A percentile compares a stretch with the other conserved stretches of the same genome.
phyloP scores from a whole-genome alignment of 1,139 yeast genomes.

The Debaryomyces singareniensis region DNA sequence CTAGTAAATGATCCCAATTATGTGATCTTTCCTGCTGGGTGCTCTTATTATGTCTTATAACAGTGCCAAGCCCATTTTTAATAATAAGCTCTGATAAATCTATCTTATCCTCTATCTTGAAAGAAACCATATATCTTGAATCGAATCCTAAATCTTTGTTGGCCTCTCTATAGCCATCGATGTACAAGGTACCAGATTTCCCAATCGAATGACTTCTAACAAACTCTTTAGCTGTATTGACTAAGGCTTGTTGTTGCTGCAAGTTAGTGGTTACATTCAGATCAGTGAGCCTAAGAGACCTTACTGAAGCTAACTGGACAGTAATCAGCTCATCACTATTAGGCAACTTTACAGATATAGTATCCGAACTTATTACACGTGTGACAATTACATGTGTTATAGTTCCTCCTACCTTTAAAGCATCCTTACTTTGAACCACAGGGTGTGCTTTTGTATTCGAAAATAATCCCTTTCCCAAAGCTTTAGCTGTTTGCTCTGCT shows the following conservation, averaged over 20 bases:
- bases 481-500: constrained; percentile 64
- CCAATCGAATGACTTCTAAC: constrained; percentile 67
- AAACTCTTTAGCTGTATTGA: constrained; percentile 64
- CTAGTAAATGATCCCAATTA: constrained; percentile 72
- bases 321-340: constrained; percentile 46
- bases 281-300: constrained; percentile 68
- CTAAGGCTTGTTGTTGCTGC: constrained; percentile 41
- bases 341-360: constrained; percentile 46
- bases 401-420: constrained; percentile 36
- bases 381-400: constrained; percentile 50
- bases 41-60: constrained; percentile 70
- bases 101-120: constrained; percentile 39
- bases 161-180: constrained; percentile 65
- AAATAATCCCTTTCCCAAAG: constrained; percentile 58
- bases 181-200: constrained; percentile 50
- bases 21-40: constrained; percentile 63
- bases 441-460: constrained; percentile 25
- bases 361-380: constrained; percentile 64
- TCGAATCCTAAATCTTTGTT: constrained; percentile 53
- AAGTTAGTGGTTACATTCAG: constrained; percentile 39
- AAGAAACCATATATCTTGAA: constrained; percentile 58
- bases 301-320: constrained; percentile 67
- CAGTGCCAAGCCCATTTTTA: constrained; percentile 67
- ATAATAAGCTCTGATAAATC: constrained; percentile 64
- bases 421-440: constrained; percentile 12